Conservation (phyloP, 2,329 filamentous ascomycete species). For the Xylaria sp. region DNA sequence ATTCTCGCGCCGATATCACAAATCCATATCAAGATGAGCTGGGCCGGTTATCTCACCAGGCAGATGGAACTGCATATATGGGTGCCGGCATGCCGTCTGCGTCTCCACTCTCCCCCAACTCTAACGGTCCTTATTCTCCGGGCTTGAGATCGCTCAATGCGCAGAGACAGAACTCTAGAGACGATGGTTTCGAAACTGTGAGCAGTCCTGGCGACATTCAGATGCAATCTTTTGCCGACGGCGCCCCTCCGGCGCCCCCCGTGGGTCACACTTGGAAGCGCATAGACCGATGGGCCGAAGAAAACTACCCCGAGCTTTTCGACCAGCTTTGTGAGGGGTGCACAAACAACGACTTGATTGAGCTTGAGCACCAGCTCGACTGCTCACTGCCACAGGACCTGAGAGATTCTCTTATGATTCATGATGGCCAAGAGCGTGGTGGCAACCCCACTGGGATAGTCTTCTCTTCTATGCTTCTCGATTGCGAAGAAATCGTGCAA, state of each 20-base stretch:
- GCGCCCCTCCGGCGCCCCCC: slow-evolving; percentile 88
- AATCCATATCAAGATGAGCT: slow-evolving; percentile 82
- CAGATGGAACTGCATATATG: slow-evolving; percentile 70
- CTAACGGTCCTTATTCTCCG: slow-evolving; percentile 83
- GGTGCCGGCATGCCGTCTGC: slow-evolving; percentile 58
- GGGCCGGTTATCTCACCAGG: slow-evolving; percentile 61
- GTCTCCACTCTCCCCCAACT: slow-evolving; percentile 62
- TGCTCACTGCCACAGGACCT: slow-evolving; percentile 94
- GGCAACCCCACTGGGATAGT: slow-evolving; percentile 91
- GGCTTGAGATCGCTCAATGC: slow-evolving; percentile 85
- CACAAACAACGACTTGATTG: slow-evolving; percentile 94
- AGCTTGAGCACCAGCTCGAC: slow-evolving; percentile 94
- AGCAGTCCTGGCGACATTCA: slow-evolving; percentile 83
- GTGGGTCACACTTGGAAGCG: slow-evolving; percentile 91
- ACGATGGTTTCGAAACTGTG: slow-evolving; percentile 75
- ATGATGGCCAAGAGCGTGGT: slow-evolving; percentile 97
- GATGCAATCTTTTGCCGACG: slow-evolving; percentile 95
- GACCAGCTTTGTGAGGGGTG: slow-evolving; percentile 94
- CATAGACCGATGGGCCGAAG: slow-evolving; percentile 93
- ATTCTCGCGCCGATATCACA: slow-evolving; percentile 86
- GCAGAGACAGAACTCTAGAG: slow-evolving; percentile 67
- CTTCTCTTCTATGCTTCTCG: slow-evolving; percentile 93
- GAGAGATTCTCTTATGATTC: slow-evolving; percentile 87
- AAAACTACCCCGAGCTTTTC: slow-evolving; percentile 92
- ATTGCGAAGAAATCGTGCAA: slow-evolving; percentile 97